phyloP scores from a whole-genome alignment of 495 filamentous ascomycete genomes.

The Neurospora sp. region DNA sequence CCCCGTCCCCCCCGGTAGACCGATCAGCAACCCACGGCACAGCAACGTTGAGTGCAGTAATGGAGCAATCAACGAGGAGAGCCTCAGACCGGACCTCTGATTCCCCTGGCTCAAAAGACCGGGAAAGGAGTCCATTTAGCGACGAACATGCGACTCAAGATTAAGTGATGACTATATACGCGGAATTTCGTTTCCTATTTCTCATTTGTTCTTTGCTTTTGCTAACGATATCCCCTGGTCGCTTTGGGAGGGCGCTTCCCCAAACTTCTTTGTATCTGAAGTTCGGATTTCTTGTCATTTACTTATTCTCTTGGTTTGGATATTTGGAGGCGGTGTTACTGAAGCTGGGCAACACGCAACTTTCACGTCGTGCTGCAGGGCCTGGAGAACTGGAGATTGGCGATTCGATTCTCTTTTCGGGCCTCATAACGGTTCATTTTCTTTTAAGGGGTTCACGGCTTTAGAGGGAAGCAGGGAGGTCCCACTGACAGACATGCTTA shows the following conservation, averaged over 20 bases:
- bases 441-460: not conserved
- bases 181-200: constrained; percentile 1
- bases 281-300: not conserved
- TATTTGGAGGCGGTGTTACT: not conserved
- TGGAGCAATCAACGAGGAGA: constrained; percentile 39
- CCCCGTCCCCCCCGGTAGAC: constrained; percentile 16
- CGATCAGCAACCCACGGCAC: constrained; percentile 24
- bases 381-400: not conserved
- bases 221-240: constrained; percentile 1
- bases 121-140: constrained; percentile 42
- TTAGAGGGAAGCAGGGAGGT: not conserved
- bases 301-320: not conserved
- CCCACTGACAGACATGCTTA: not conserved
- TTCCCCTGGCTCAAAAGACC: constrained; percentile 15
- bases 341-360: not conserved
- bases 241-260: not conserved
- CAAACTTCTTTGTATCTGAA: not conserved
- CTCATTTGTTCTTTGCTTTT: not conserved
- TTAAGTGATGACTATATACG: constrained; percentile 9
- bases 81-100: constrained; percentile 26
- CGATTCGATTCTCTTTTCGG: not conserved
- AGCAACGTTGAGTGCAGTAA: constrained; percentile 41
- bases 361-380: not conserved
- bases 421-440: not conserved
- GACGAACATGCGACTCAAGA: constrained; percentile 44